These are phyloP conservation scores for Aspergillus ruber DNA, from an alignment of 2,329 filamentous ascomycete species.

Conservation along the genomic window DNA sequence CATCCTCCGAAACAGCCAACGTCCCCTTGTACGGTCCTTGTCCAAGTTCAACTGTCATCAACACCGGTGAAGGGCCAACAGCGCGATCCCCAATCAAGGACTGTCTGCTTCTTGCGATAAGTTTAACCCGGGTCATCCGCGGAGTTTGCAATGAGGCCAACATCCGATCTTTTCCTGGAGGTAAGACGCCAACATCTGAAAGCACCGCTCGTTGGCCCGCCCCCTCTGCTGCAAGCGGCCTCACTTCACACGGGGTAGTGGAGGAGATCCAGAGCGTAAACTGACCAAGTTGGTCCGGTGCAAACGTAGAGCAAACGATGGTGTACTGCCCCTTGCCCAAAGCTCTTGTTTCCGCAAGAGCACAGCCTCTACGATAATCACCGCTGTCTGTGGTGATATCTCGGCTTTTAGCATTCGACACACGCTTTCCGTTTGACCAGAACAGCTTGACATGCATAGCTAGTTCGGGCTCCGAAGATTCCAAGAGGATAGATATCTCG, in stretches of 20 bases:
- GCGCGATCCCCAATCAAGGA: conserved; percentile 32
- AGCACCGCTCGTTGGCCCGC: conserved; percentile 64
- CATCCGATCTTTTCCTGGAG: conserved; percentile 48
- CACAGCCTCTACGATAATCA: conserved; percentile 79
- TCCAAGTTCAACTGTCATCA: conserved; percentile 67
- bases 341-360: conserved; percentile 56
- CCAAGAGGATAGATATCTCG: conserved; percentile 66
- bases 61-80: conserved; percentile 49
- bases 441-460: conserved; percentile 81
- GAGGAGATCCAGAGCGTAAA: conserved; percentile 73
- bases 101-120: conserved; percentile 47
- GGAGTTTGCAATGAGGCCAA: conserved; percentile 45
- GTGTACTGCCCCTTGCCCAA: conserved; percentile 74
- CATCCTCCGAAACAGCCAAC: conserved; percentile 63
- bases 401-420: conserved; percentile 60
- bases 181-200: conserved; percentile 43
- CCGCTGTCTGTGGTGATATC: conserved; percentile 78
- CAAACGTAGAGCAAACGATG: conserved; percentile 84
- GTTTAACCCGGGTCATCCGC: conserved; percentile 56
- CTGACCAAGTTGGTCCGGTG: conserved; percentile 65
- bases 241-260: conserved; percentile 47
- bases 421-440: conserved; percentile 66
- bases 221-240: conserved; percentile 61
- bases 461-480: conserved; percentile 59
- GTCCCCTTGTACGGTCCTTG: conserved; percentile 61